These are phyloP conservation scores for Ascochyta rabiei DNA, from an alignment of 2,329 filamentous ascomycete species.

Conservation along the genomic window DNA sequence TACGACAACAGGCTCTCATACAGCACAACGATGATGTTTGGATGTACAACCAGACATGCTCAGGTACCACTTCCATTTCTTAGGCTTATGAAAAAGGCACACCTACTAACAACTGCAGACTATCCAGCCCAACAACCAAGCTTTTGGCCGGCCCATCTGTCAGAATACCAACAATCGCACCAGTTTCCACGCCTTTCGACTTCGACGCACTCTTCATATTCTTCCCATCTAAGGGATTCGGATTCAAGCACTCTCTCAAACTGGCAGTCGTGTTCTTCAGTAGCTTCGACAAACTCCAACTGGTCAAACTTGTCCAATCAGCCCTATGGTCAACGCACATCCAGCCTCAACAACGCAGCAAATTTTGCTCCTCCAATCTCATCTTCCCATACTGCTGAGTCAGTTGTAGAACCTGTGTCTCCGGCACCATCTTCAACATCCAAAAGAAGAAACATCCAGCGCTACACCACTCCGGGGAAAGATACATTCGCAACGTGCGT, in stretches of 20 bases:
- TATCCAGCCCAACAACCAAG: slow-evolving; percentile 9
- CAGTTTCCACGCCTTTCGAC: slow-evolving; percentile 25
- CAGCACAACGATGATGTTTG: slow-evolving; percentile 1
- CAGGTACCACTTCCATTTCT: background rate
- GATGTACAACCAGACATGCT: background rate
- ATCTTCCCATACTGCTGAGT: slow-evolving; percentile 1
- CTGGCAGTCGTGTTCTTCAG: slow-evolving; percentile 24
- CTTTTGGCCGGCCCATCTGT: slow-evolving; percentile 14
- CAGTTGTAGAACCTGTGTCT: slow-evolving; percentile 5
- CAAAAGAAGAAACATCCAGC: slow-evolving; percentile 12
- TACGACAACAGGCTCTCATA: background rate
- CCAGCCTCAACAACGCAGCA: slow-evolving; percentile 18
- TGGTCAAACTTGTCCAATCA: slow-evolving; percentile 27
- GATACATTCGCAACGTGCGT: slow-evolving; percentile 40
- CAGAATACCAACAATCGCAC: slow-evolving; percentile 6
- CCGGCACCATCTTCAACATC: background rate
- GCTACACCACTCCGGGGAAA: slow-evolving; percentile 18
- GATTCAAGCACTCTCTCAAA: slow-evolving; percentile 27
- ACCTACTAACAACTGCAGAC: slow-evolving; percentile 15
- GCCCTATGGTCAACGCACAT: slow-evolving; percentile 17
- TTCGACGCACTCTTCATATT: slow-evolving; percentile 28
- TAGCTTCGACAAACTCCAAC: slow-evolving; percentile 30
- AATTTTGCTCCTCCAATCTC: slow-evolving; percentile 5
- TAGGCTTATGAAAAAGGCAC: background rate
- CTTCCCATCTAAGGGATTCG: slow-evolving; percentile 25